A percentile compares a stretch with the other conserved stretches of the same genome.
These are phyloP conservation scores for Lophiostoma macrostomum DNA, from an alignment of 495 filamentous ascomycete genomes.

Conservation along the genomic window DNA sequence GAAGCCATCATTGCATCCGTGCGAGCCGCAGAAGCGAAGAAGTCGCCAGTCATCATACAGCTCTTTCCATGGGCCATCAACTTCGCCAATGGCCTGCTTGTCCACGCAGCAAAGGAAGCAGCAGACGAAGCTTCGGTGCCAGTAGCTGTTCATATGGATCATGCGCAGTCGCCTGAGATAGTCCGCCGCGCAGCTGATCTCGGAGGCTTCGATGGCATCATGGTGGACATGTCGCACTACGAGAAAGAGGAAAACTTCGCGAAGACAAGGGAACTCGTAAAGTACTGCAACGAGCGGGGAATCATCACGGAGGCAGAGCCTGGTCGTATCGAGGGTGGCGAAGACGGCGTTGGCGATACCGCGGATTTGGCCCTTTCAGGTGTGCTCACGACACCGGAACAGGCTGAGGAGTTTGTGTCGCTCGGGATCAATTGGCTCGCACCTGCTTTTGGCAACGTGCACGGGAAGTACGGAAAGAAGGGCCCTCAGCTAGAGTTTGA, in stretches of 20 bases:
- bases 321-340: constrained; percentile 76
- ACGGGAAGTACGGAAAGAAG: constrained; percentile 72
- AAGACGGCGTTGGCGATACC: constrained; percentile 77
- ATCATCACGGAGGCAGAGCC: constrained; percentile 80
- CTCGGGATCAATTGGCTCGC: constrained; percentile 82
- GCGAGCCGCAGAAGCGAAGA: constrained; percentile 22
- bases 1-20: constrained; percentile 25
- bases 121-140: neutral
- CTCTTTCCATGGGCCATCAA: constrained; percentile 28
- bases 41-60: constrained; percentile 21
- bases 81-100: constrained; percentile 26
- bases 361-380: constrained; percentile 70
- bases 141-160: neutral
- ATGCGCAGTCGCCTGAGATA: no score
- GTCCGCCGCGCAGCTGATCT: no score
- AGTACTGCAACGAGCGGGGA: constrained; percentile 68
- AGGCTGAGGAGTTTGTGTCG: constrained; percentile 70
- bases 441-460: constrained; percentile 82
- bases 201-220: no score
- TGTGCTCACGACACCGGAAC: constrained; percentile 70
- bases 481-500: constrained; percentile 73
- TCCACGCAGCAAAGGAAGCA: neutral
- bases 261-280: constrained; percentile 64
- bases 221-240: constrained; percentile 53
- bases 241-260: constrained; percentile 76